Conservation (phyloP, 2,329 filamentous ascomycete species). For the Monilinia aucupariae region DNA sequence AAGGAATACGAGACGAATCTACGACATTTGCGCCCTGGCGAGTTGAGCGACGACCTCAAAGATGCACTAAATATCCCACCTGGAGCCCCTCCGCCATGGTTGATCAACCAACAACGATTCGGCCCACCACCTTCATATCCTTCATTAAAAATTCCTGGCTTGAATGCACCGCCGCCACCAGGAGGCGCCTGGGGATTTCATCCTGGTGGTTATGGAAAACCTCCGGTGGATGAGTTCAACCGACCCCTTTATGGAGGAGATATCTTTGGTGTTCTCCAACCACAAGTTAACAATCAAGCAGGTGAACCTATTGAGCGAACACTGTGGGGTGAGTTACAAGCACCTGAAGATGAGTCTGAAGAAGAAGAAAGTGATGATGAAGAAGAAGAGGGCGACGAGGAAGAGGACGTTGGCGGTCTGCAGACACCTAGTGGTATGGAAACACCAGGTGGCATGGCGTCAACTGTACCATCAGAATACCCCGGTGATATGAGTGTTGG, state of each 20-base stretch:
- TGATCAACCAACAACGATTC: slow-evolving; percentile 93
- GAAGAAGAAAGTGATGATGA: slow-evolving; percentile 66
- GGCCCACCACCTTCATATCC: slow-evolving; percentile 93
- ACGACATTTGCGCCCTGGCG: slow-evolving; percentile 81
- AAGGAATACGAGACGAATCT: slow-evolving; percentile 97
- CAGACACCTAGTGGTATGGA: slow-evolving; percentile 73
- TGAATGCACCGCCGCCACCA: slow-evolving; percentile 86
- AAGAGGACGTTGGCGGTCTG: slow-evolving; percentile 58
- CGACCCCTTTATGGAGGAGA: slow-evolving; percentile 88
- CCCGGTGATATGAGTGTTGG: slow-evolving; percentile 68
- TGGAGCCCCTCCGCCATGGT: slow-evolving; percentile 89
- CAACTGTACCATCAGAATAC: slow-evolving; percentile 75
- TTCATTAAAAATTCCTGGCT: slow-evolving; percentile 85
- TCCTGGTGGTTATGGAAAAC: slow-evolving; percentile 92
- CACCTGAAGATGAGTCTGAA: slow-evolving; percentile 65
- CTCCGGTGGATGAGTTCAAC: slow-evolving; percentile 89
- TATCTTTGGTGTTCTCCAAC: slow-evolving; percentile 74
- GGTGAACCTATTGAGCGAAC: slow-evolving; percentile 81
- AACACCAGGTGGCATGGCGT: slow-evolving; percentile 75
- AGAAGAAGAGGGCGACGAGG: slow-evolving; percentile 57
- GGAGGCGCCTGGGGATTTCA: slow-evolving; percentile 93
- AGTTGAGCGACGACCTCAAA: slow-evolving; percentile 81
- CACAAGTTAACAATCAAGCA: slow-evolving; percentile 54
- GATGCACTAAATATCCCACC: slow-evolving; percentile 92
- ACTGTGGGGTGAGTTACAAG: slow-evolving; percentile 88